These are phyloP conservation scores for Trichoderma sp. DNA, from an alignment of 2,329 filamentous ascomycete species.

Conservation along the genomic window DNA sequence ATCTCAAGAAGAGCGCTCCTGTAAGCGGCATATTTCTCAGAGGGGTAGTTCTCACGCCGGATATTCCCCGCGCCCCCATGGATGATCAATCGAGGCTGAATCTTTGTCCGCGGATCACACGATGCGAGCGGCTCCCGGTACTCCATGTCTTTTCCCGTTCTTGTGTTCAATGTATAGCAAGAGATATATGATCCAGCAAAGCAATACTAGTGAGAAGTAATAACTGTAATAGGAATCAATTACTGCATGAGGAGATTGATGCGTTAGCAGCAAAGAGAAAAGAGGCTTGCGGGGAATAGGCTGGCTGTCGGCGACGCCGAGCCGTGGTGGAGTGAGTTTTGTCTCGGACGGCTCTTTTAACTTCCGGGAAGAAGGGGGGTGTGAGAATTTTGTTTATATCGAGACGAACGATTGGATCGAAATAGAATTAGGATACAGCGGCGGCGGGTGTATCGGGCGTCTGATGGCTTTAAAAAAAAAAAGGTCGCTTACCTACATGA, in stretches of 20 bases:
- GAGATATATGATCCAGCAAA: background rate
- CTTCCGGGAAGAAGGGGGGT: background rate
- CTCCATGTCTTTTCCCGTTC: constrained; percentile 43
- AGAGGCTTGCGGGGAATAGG: background rate
- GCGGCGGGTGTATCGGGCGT: background rate
- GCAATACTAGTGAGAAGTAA: too few species aligned
- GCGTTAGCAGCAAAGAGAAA: background rate
- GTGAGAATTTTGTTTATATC: background rate
- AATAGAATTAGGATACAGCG: background rate
- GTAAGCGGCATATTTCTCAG: constrained; percentile 61
- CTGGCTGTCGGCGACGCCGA: background rate
- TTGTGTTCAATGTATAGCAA: background rate
- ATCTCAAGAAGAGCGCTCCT: constrained; percentile 64
- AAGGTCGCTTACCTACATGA: background rate
- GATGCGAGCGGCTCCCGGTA: constrained; percentile 39
- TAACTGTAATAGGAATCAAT: background rate
- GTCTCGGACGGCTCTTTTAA: background rate
- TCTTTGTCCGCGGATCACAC: constrained; percentile 27
- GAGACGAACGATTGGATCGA: background rate
- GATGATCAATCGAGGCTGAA: constrained; percentile 66
- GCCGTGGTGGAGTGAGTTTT: background rate
- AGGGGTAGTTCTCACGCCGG: constrained; percentile 60
- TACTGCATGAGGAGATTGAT: background rate
- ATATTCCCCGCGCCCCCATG: constrained; percentile 77
- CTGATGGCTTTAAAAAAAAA: background rate